Percentiles rank a stretch among this genome's conserved stretches.
Conservation (phyloP, 2,329 filamentous ascomycete species). For the Cyphellophora attinorum region DNA sequence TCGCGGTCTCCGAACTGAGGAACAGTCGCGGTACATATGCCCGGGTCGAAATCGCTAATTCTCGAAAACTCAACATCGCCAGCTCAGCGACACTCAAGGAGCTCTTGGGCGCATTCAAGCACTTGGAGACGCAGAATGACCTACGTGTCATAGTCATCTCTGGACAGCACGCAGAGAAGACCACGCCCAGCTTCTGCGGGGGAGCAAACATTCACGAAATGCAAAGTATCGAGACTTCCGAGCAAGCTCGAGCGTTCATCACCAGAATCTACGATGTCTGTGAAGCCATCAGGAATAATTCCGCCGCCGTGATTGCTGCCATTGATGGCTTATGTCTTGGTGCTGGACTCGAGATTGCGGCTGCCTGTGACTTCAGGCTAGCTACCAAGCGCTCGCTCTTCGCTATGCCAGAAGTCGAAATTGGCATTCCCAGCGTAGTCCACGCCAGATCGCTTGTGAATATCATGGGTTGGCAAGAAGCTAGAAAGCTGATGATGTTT, state of each 20-base stretch:
- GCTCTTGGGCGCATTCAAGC: background rate
- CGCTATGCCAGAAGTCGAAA: constrained; percentile 14
- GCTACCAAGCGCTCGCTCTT: constrained; percentile 8
- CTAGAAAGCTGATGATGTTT: constrained; percentile 12
- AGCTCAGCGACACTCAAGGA: background rate
- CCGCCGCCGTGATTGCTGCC: constrained; percentile 4
- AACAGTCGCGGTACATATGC: background rate
- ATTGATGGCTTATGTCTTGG: constrained; percentile 13
- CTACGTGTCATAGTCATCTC: constrained; percentile 1
- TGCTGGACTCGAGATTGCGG: constrained; percentile 14
- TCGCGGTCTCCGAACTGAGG: too few relatives aligned
- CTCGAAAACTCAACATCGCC: constrained; percentile 1
- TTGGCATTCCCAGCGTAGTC: constrained; percentile 16
- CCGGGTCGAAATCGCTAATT: background rate
- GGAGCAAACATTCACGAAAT: constrained; percentile 82
- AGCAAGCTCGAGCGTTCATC: constrained; percentile 27
- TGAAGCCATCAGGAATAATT: constrained; percentile 4
- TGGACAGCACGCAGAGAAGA: constrained; percentile 36
- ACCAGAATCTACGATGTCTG: constrained; percentile 21
- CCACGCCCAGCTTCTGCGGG: constrained; percentile 86
- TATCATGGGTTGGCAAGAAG: constrained; percentile 17
- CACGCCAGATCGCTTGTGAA: constrained; percentile 15
- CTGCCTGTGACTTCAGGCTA: constrained; percentile 16
- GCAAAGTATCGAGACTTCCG: constrained; percentile 15
- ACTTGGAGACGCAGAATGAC: background rate